Evolutionary conservation across 805 yeast genomes (phyloP), one percentile per base, ranked within the genome.

Genomic region (Lachancea waltii): DNA sequence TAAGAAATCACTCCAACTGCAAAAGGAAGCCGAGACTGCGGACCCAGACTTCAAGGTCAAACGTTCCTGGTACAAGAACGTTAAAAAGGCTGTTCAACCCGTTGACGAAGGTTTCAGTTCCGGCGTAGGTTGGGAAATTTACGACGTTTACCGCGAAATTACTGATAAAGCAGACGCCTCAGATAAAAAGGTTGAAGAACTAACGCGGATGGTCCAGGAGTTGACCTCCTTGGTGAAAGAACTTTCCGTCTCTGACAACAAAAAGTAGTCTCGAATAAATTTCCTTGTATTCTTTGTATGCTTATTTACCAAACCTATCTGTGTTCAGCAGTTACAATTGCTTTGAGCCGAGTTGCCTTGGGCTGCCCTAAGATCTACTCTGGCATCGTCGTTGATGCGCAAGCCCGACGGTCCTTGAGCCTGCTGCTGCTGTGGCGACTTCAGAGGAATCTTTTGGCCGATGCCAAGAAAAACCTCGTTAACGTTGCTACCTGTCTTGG

Each of bases 401-500:
- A 50, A 20, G 13, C 53, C 52, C 25, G 40, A 36, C 9, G 40
- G 35, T 14, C 48, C 54, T n/a, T 43, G 47, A 21, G 44, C 43
- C 16, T 54, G 56, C 16, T 47, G 42, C 31, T 13, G 45, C 44
- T 45, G 54, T 34, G 41, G 51, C 47, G 38, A 60, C 62, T 42
- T 54, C 22, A 53, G 33, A 8, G 97, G 95, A 39, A 90, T 83
- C 65, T 82, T 81, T 43, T 79, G 77, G 32, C 96, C 98, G 47
- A 90, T 85, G 11, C 85, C 90, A 56, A 85, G 66, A 59, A 90
- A 90, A 38, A 90, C 95, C 46, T 90, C 95, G 54, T 83, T 85
- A 27, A 90, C 96, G 54, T 89, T 87, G 53, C 73, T 71, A 13
- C 90, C 83, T 3, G 94, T 79, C 67, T 90, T 90, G 15, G 98